These are phyloP conservation scores for Dacryopinax primogenitus DNA, from an alignment of 768 basidiomycete genomes.

Conservation along the genomic window DNA sequence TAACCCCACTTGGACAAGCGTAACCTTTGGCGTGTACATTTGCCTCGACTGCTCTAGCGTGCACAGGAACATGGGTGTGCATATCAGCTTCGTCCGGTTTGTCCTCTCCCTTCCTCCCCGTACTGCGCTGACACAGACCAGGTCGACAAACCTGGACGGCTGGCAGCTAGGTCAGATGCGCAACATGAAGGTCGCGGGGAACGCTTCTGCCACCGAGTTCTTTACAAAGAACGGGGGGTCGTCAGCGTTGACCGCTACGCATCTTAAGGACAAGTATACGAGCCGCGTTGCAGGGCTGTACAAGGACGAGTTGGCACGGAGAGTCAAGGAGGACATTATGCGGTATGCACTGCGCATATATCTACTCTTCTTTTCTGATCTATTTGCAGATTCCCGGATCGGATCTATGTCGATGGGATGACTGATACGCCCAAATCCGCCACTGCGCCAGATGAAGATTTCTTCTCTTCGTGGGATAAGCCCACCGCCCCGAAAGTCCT, in stretches of 20 bases:
- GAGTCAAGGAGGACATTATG: conserved; percentile 60
- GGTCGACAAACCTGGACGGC: conserved; percentile 90
- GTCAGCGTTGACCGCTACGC: conserved; percentile 52
- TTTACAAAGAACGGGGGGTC: conserved; percentile 77
- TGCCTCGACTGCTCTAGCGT: conserved; percentile 92
- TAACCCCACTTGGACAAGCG: conserved; percentile 95
- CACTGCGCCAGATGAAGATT: conserved; percentile 65
- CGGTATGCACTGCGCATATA: conserved; percentile 35
- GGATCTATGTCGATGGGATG: conserved; percentile 73
- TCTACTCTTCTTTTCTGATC: not conserved
- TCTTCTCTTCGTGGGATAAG: conserved; percentile 96
- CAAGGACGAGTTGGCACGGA: conserved; percentile 75
- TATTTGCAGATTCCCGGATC: conserved; percentile 51
- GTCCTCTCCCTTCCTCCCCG: conserved; percentile 22
- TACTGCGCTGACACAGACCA: conserved; percentile 23
- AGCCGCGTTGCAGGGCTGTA: conserved; percentile 74
- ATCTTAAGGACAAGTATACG: conserved; percentile 83
- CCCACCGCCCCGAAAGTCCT: conserved; percentile 37
- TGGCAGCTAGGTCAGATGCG: conserved; percentile 88
- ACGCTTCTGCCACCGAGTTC: conserved; percentile 73
- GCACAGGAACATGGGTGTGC: conserved; percentile 95
- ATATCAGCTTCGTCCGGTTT: conserved; percentile 92
- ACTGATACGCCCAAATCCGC: conserved; percentile 32
- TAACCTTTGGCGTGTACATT: conserved; percentile 93
- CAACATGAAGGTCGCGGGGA: conserved; percentile 93